These are phyloP conservation scores for Ammopiptanthus mongolicus DNA, from an alignment of 306 rosid species.

Conservation along the genomic window DNA sequence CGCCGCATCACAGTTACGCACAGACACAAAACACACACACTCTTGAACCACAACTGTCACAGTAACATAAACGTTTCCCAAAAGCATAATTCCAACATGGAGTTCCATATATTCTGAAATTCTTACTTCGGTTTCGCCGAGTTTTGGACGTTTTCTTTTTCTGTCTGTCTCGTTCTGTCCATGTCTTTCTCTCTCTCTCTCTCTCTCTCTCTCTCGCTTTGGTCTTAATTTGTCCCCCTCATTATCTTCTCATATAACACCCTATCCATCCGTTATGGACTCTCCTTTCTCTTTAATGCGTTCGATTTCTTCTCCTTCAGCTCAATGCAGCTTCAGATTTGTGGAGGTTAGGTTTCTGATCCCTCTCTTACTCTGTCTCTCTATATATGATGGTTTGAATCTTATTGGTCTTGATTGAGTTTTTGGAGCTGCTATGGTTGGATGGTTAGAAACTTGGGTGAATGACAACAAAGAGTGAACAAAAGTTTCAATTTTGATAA, in stretches of 20 bases:
- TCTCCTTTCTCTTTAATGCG: not conserved
- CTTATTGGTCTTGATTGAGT: not conserved
- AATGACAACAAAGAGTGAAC: not conserved
- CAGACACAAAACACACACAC: not conserved
- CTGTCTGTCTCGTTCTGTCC: not conserved
- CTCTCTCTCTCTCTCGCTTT: not conserved
- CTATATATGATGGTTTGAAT: not conserved
- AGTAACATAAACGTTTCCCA: slow-evolving; percentile 2
- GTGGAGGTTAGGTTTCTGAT: slow-evolving; percentile 20
- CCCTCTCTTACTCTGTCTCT: not conserved
- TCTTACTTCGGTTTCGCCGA: slow-evolving; percentile 40
- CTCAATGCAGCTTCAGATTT: slow-evolving; percentile 30
- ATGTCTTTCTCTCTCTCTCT: too few species aligned
- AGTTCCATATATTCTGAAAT: not conserved
- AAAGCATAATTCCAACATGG: slow-evolving; percentile 10
- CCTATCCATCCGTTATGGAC: not conserved
- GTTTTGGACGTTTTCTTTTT: not conserved
- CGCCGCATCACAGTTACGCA: not conserved
- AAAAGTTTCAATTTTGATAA: not conserved
- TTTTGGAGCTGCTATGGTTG: not conserved
- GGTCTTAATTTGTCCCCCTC: slow-evolving; percentile 15
- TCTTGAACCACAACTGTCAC: not conserved
- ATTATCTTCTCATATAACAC: not conserved
- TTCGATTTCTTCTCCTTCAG: slow-evolving; percentile 8
- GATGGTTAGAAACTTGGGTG: slow-evolving; percentile 6